phyloP scores from a whole-genome alignment of 495 filamentous ascomycete species.

The Penicillium daleae region DNA sequence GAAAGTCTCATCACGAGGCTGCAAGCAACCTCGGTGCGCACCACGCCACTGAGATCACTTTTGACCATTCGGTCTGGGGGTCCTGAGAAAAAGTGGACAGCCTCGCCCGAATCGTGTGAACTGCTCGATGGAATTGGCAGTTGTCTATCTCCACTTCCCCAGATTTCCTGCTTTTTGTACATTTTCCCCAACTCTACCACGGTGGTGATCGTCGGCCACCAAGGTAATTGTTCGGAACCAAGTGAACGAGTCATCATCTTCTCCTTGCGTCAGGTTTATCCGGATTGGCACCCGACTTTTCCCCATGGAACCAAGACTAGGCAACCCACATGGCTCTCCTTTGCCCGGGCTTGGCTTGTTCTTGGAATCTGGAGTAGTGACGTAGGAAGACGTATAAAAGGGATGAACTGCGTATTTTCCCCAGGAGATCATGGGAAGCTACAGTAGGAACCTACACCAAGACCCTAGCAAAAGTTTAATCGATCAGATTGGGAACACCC shows the following conservation, averaged over 20 bases:
- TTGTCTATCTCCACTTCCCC: conserved; percentile 25
- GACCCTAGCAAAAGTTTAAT: not conserved
- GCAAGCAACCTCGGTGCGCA: not conserved
- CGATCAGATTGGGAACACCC: not conserved
- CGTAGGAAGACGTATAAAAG: conserved; percentile 1
- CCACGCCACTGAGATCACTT: conserved; percentile 20
- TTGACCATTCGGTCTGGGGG: conserved; percentile 21
- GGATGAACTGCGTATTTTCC: too few species aligned
- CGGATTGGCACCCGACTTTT: conserved; percentile 7
- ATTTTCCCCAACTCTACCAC: not conserved
- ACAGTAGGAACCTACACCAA: not conserved
- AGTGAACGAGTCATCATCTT: conserved; percentile 35
- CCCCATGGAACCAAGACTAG: not conserved
- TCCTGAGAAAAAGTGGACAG: conserved; percentile 6
- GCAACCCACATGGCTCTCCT: conserved; percentile 4
- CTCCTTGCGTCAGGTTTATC: conserved; percentile 9
- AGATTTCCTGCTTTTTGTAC: conserved; percentile 22
- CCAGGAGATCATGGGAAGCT: too few species aligned
- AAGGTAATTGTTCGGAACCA: not conserved
- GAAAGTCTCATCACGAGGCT: conserved; percentile 21
- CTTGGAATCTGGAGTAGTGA: not conserved
- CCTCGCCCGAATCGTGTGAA: conserved; percentile 12
- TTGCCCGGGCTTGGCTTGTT: conserved; percentile 4
- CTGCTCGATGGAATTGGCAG: conserved; percentile 3
- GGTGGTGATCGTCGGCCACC: conserved; percentile 12